Percentiles rank a stretch among this genome's conserved stretches.
Conservation (phyloP, 202 grass and related monocot species). For the Panicum virgatum region DNA sequence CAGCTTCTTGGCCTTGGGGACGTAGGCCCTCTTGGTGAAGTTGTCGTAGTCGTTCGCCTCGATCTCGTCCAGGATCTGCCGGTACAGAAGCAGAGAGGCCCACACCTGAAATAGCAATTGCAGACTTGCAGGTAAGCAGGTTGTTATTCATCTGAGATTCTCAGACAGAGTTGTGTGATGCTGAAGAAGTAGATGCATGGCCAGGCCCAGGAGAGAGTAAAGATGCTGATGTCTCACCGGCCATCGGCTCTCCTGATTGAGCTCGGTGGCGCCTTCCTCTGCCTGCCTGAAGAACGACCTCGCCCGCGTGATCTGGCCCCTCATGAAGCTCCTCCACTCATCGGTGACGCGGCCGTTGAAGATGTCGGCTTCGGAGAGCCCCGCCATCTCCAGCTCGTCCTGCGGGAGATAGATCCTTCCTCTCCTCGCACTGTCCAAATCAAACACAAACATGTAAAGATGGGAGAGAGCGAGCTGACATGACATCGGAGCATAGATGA, state of each 20-base stretch:
- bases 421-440: constrained; percentile 75
- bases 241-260: constrained; percentile 94
- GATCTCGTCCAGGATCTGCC: constrained; percentile 92
- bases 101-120: constrained; percentile 52
- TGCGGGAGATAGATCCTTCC: constrained; percentile 84
- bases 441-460: too few species aligned
- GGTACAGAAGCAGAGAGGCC: constrained; percentile 84
- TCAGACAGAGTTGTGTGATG: background rate
- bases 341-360: constrained; percentile 70
- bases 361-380: constrained; percentile 87
- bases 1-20: constrained; percentile 81
- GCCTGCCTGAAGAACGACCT: constrained; percentile 74
- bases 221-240: constrained; percentile 44
- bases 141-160: background rate
- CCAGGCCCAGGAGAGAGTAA: background rate
- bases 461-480: too few species aligned
- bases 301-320: constrained; percentile 69
- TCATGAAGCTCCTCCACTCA: constrained; percentile 84
- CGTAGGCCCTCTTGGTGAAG: constrained; percentile 86
- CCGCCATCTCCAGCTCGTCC: constrained; percentile 76
- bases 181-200: background rate
- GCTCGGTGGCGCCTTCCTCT: constrained; percentile 75
- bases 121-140: background rate
- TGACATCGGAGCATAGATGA: too few species aligned
- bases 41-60: constrained; percentile 89